Evolutionary conservation across 148 eudicot genomes (phyloP), one percentile per base, ranked within the genome.

Genomic region (Gaultheria prostrata): DNA sequence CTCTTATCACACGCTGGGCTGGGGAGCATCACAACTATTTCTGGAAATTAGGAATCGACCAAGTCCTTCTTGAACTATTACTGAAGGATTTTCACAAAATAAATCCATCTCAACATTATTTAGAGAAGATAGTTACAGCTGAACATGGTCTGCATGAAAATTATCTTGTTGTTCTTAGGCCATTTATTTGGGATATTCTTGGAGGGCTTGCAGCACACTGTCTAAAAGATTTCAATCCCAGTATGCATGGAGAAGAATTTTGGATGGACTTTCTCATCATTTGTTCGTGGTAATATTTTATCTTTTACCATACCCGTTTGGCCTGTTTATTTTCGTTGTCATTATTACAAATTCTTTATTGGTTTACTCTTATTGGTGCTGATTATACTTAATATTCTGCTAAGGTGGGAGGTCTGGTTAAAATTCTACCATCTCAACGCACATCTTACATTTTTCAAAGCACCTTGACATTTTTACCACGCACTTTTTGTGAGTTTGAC

Each of bases 131-230:
- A 84, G 71, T 74, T 75, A 45, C 89, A 67, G 88, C 87, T 70
- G 90, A 85, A 74, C 87, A 90, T 74, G 87, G 88, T 87, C 81
- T 89, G 53, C 78, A 74, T 78, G 82, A 89, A 54, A 85, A 89
- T 53, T 81, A 82, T 84, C 89, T 88, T 51, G 84, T 82, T 75
- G 84, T 81, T 39, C 35, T 92, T 82, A 89, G 94, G 85, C 90
- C 93, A 73, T 91, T 79, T 86, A 81, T 94, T 32, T 96, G 95
- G 97, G 97, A 90, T 84, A 93, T 93, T 85, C 86, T 92, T 89
- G 98, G 98, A 54, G 89, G 91, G 86, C 95, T 96, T 88, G 92
- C 91, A 53, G 88, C 92, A 45, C 93, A 92, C 43, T 92, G 92
- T 89, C 84, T 89, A 4, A 90, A 88, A 80, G 90, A 90, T 88